Base-by-base conservation (phyloP, 306 rosid genomes). In the Trifolium subterraneum region DNA sequence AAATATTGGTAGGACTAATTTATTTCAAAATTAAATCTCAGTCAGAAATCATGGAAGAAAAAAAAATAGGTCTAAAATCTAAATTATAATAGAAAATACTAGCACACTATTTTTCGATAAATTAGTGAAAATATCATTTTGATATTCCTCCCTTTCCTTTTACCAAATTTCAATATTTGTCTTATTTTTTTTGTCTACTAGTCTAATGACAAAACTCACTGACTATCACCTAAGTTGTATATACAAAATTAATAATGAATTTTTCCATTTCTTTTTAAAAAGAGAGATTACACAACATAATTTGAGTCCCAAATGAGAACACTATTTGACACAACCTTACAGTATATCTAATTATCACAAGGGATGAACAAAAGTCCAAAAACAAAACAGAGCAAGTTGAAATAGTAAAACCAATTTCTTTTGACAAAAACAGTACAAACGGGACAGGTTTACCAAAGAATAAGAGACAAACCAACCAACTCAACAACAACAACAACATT, bases 391-490 rank as follows among this genome's bases (percentile, higher is more conserved):
- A 12, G 52, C 54, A 38, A 38, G 8, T 33, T 10, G 16, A 50
- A 31, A 5, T 36, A 36, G 50, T 13, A 42, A 10, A 38, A 18
- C 13, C 27, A 38, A 3, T 52, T 19, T 25, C 4, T 47, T 81
- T 76, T n/a, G 74, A 45, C 31, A 9, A 31, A 58, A 42, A 15
- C 7, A 12, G 27, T 75, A 33, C 33, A 73, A 70, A 75, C 8
- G n/a, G 14, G 31, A 52, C 56, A 73, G 4, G 60, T 41, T 63
- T 51, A 52, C 5, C 15, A 16, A 52, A 20, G 70, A 33, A 76
- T 29, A 71, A 23, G 60, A 27, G 56, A 80, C 84, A 80, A 60
- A 47, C 27, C 68, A 56, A 38, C 33, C 67, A 55, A 10, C 73
- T 70, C 38, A 36, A 36, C 39, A 29, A 29, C 2, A 2, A 6